Evolutionary conservation across 106 monocot genomes (phyloP), one percentile per base, ranked within the genome.

Genomic region (Narthecium ossifragum): DNA sequence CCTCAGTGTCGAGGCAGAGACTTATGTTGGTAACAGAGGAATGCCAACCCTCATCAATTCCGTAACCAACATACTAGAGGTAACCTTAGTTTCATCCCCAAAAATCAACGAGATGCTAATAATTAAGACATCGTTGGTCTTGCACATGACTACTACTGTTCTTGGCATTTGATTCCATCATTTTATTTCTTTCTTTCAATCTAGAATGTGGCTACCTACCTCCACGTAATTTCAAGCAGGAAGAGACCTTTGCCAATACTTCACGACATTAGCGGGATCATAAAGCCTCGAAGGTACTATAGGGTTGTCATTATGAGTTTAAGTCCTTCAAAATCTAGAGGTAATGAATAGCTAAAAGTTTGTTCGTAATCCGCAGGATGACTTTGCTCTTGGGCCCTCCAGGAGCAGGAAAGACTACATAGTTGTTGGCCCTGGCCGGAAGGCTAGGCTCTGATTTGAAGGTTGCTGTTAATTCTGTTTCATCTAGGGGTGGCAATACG

Each of bases 331-430:
- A 2, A 3, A 17, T 43, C 18, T 13, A 43, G 1, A 3, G 18
- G 5, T 37, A 4, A 43, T 6, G 4, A 43, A 20, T 20, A 49
- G 9, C 2, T 4, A 10, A 10, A 46, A 46, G 45, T 17, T 46
- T 46, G 17, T 10, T 10, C 17, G 45, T 17, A 15, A 23, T 57
- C 27, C 59, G 52, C 72, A 81, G 81, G 59, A 72, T 85, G 75
- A 79, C 84, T 49, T 31, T 85, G 23, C 75, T 85, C 7, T 61
- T 85, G 10, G 84, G 84, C 0, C 84, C 75, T 13, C 79, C 79
- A 2, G 75, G 84, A n/a, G 79, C 84, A 0, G 84, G 84, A 61
- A 85, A 85, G 60, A 79, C 84, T 9, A 72, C 72, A 23, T 56
- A 76, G 24, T 31, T 79, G 31, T 40, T 79, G 34, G 76, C 79